A percentile compares a stretch with the other conserved stretches of the same genome.
Evolutionary conservation across 1,139 yeast species (phyloP).

Genomic region (Tardiomyces blankii): DNA sequence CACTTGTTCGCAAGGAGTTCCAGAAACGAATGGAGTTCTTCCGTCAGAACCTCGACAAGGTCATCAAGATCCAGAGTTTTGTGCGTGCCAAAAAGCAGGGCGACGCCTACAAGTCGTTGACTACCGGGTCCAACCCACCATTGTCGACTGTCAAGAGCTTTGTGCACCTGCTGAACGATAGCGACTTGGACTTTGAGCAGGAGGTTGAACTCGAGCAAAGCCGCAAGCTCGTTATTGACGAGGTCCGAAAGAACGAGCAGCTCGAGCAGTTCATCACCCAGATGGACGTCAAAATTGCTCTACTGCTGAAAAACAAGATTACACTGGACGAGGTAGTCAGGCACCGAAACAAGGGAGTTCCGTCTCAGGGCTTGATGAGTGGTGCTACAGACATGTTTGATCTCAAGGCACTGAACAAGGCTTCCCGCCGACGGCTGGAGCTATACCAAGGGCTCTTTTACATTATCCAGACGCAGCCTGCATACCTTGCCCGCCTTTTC

Average conservation of each 20-base stretch:
- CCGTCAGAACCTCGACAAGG: conserved; percentile 39
- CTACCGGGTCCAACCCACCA: conserved; percentile 65
- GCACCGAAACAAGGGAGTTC: conserved; percentile 34
- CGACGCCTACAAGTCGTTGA: conserved; percentile 61
- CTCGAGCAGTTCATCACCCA: conserved; percentile 68
- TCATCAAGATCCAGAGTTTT: conserved; percentile 63
- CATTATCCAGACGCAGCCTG: conserved; percentile 75
- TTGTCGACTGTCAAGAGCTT: conserved; percentile 66
- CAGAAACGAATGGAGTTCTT: conserved; percentile 42
- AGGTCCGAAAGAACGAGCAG: conserved; percentile 52
- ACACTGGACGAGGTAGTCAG: conserved; percentile 63
- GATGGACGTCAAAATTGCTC: conserved; percentile 69
- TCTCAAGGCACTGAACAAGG: conserved; percentile 30
- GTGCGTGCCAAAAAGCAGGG: conserved; percentile 61
- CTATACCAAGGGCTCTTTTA: conserved; percentile 71
- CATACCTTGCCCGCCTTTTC: conserved; percentile 54
- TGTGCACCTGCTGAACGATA: conserved; percentile 64
- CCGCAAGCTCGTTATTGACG: conserved; percentile 56
- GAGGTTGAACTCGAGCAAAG: conserved; percentile 60
- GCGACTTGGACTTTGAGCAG: conserved; percentile 62
- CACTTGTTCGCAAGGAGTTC: conserved; percentile 28
- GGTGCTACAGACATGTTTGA: conserved; percentile 24
- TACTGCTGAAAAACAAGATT: conserved; percentile 68
- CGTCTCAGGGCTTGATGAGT: conserved; percentile 5
- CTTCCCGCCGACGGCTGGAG: conserved; percentile 36